Evolutionary conservation across 805 yeast species (phyloP), one percentile per base, ranked within the genome.

Genomic region (Debaryomyces castellii): DNA sequence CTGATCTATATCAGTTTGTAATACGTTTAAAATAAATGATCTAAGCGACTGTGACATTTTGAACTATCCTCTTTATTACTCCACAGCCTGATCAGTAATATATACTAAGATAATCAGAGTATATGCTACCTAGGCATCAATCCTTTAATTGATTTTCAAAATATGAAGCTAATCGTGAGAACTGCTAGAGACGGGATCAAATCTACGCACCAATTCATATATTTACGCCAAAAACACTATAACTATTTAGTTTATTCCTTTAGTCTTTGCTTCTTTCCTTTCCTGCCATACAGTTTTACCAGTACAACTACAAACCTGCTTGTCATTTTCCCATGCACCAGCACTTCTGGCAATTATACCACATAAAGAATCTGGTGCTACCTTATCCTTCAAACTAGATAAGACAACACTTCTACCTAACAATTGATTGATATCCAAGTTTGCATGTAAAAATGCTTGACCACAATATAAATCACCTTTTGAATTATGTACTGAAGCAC

Each of bases 211-310:
- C 17, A 8, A 30, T 5, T 14, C 11, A 30, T 30, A 25, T 5
- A 30, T 30, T 30, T 30, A 30, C 34, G 34, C 34, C 34, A 30
- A 6, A 25, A 9, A 14, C 20, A 14, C n/a, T 30, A 30, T 16
- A 30, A 30, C 34, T 30, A 30, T 25, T 25, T 25, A 30, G 20
- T 30, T 30, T 5, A 30, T 16, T n/a, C 94, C 94, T 51, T 78
- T 78, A 4, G 62, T 52, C 27, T 81, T 62, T 1, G 96, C 96
- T 58, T 89, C 96, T 41, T 72, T 65, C 45, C 97, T 76, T 64
- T 92, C 99, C 62, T 94, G 90, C 98, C 99, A 92, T 21, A 92
- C 81, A 0, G 96, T 88, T 74, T 90, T 89, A 14, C 99, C 99
- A 12, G 92, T 83, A 65, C 98, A 94, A 27, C 92, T 84, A 66